A percentile compares a stretch with the other conserved stretches of the same genome.
These are phyloP conservation scores for Gossypium turneri DNA, from an alignment of 345 rosid species.

Conservation along the genomic window DNA sequence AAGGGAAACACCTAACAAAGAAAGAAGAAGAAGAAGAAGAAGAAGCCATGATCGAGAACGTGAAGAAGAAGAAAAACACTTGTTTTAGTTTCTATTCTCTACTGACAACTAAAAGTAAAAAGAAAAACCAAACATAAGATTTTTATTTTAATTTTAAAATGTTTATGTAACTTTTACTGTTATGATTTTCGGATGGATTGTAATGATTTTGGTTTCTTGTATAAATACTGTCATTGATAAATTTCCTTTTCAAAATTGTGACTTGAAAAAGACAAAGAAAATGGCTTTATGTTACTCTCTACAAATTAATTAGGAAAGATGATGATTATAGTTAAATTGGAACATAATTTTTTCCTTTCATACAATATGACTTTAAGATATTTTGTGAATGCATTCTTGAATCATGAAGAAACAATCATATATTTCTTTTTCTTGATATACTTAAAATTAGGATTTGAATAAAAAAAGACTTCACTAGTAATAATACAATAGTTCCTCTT, in stretches of 20 bases:
- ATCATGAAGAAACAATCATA: no score
- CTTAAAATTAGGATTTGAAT: no score
- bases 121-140: not conserved
- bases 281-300: not conserved
- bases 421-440: no score
- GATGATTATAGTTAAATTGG: not conserved
- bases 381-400: no score
- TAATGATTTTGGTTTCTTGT: not conserved
- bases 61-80: not conserved
- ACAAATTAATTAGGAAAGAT: not conserved
- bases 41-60: conserved; percentile 11
- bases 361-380: no score
- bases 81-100: not conserved
- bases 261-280: not conserved
- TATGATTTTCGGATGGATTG: not conserved
- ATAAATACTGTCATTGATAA: not conserved
- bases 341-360: no score
- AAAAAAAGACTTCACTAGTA: no score
- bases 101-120: not conserved
- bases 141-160: not conserved
- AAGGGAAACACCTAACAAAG: conserved; percentile 7
- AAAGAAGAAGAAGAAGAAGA: conserved; percentile 11
- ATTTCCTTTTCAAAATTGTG: not conserved
- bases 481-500: no score
- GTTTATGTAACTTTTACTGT: not conserved